Evolutionary conservation across 129 eudicot species (phyloP).

Genomic region (Flaveria trinervia): DNA sequence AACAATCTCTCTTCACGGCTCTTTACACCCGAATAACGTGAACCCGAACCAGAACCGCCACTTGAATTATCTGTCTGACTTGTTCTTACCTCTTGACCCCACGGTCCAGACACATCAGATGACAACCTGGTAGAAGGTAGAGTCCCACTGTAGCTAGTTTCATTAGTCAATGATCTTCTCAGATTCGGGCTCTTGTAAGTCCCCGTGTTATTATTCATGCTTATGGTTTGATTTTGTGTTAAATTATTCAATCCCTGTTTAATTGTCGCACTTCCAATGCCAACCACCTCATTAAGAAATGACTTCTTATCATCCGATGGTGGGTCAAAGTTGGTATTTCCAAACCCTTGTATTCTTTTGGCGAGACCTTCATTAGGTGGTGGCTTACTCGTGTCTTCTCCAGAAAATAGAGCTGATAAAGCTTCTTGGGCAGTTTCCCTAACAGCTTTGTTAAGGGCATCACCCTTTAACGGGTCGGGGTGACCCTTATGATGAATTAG

Average conservation of each 20-base stretch:
- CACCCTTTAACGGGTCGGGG: constrained; percentile 85
- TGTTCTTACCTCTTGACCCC: constrained; percentile 66
- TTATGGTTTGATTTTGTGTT: constrained; percentile 53
- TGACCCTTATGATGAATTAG: constrained; percentile 86
- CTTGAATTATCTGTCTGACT: constrained; percentile 46
- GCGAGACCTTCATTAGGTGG: constrained; percentile 67
- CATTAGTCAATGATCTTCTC: constrained; percentile 71
- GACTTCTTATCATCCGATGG: constrained; percentile 76
- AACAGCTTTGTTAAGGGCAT: constrained; percentile 85
- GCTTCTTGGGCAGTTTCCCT: constrained; percentile 95
- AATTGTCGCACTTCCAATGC: constrained; percentile 73
- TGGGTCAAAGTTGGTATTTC: constrained; percentile 67
- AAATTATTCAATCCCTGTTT: constrained; percentile 69
- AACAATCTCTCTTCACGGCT: constrained; percentile 82
- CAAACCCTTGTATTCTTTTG: constrained; percentile 82
- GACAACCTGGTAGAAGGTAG: constrained; percentile 46
- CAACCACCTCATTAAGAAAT: constrained; percentile 76
- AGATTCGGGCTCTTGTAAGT: constrained; percentile 72
- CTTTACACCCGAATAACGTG: constrained; percentile 52
- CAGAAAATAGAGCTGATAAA: constrained; percentile 75
- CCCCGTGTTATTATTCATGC: constrained; percentile 61
- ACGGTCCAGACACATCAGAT: constrained; percentile 43
- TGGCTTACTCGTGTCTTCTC: constrained; percentile 72
- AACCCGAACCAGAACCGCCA: constrained; percentile 38
- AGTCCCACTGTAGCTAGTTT: constrained; percentile 47